These are phyloP conservation scores for Furcasterigmium furcatum DNA, from an alignment of 2,329 filamentous ascomycete species.

Conservation along the genomic window DNA sequence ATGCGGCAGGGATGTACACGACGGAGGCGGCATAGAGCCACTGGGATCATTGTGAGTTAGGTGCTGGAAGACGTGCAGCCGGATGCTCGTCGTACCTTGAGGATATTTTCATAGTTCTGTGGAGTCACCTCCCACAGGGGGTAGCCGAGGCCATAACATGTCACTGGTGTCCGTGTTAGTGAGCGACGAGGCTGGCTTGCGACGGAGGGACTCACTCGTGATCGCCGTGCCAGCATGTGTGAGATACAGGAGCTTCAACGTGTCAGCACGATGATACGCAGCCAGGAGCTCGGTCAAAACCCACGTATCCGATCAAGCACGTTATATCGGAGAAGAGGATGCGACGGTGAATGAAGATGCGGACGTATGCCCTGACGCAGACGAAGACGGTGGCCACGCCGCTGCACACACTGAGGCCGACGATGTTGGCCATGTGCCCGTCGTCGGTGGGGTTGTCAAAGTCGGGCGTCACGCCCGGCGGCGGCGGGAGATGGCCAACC, in stretches of 20 bases:
- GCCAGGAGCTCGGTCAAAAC: neutral
- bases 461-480: constrained; percentile 16
- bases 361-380: constrained; percentile 13
- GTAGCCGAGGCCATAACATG: constrained; percentile 16
- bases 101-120: constrained; percentile 11
- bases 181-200: neutral
- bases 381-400: constrained; percentile 9
- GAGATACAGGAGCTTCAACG: neutral
- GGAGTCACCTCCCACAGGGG: constrained; percentile 17
- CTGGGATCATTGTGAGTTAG: constrained; percentile 3
- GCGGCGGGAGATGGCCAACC: constrained; percentile 14
- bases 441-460: constrained; percentile 14
- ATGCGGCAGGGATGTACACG: constrained; percentile 21
- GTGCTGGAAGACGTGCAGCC: neutral
- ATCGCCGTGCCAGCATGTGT: constrained; percentile 1
- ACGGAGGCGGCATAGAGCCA: constrained; percentile 20
- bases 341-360: constrained; percentile 6
- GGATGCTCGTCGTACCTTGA: constrained; percentile 7
- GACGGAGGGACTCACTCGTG: constrained; percentile 2
- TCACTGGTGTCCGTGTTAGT: constrained; percentile 13
- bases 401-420: constrained; percentile 11
- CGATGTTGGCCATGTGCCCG: constrained; percentile 9
- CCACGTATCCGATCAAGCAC: constrained; percentile 8
- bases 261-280: constrained; percentile 1
- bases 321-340: constrained; percentile 3